phyloP scores from a whole-genome alignment of 225 moss, liverwort and hornwort species.

The Straminergon stramineum region DNA sequence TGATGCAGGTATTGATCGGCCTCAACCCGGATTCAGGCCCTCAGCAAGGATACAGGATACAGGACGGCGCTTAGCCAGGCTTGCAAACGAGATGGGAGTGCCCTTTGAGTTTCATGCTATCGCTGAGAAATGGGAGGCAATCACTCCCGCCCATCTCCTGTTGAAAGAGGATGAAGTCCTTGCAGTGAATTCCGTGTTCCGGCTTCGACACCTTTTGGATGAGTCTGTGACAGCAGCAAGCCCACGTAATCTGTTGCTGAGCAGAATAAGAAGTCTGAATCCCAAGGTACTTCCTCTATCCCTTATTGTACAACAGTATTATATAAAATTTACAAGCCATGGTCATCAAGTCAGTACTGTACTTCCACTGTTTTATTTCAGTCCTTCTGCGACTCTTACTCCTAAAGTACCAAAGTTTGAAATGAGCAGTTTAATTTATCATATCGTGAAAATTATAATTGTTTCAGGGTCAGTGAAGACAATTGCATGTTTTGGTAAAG shows the following conservation, averaged over 20 bases:
- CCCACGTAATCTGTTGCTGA: constrained; percentile 55
- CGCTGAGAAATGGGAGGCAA: constrained; percentile 88
- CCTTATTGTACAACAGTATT: background rate
- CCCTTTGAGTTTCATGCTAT: constrained; percentile 80
- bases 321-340: background rate
- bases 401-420: background rate
- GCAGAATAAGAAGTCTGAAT: constrained; percentile 59
- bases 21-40: constrained; percentile 75
- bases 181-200: constrained; percentile 66
- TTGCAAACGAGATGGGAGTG: constrained; percentile 41
- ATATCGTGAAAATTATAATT: background rate
- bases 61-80: constrained; percentile 47
- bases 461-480: background rate
- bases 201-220: constrained; percentile 72
- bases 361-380: background rate
- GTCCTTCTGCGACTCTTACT: background rate
- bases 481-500: background rate
- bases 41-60: constrained; percentile 72
- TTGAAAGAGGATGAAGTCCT: constrained; percentile 65
- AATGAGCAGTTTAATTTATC: background rate
- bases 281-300: constrained; percentile 28
- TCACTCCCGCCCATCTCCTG: constrained; percentile 54
- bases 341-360: background rate
- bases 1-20: constrained; percentile 70
- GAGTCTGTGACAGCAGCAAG: constrained; percentile 85